Conservation (phyloP, 768 basidiomycete species). For the Agaricus subrufescens region DNA sequence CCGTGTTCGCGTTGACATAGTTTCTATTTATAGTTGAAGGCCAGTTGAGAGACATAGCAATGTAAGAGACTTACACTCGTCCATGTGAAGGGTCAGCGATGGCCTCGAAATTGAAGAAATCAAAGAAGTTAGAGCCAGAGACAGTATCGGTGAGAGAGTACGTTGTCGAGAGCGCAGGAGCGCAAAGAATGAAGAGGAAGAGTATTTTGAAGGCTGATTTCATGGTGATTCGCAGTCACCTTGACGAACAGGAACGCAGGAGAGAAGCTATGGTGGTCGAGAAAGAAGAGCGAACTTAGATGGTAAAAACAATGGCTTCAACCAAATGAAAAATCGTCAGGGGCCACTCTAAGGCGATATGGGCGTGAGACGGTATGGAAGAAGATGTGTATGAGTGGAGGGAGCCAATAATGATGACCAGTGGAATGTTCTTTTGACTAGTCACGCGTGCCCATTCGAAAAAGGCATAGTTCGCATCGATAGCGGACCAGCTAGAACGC, state of each 20-base stretch:
- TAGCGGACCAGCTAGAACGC: neutral
- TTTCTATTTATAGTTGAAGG: slow-evolving; percentile 21
- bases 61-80: slow-evolving; percentile 42
- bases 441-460: neutral
- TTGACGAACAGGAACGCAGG: neutral
- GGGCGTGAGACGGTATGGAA: neutral
- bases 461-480: neutral
- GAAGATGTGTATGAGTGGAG: neutral
- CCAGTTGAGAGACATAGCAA: no score
- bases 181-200: neutral
- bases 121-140: slow-evolving; percentile 40
- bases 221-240: neutral
- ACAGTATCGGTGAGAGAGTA: slow-evolving; percentile 40
- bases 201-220: neutral
- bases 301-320: neutral
- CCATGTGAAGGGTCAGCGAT: slow-evolving; percentile 59
- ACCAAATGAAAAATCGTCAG: neutral
- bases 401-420: no score
- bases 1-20: slow-evolving; percentile 34
- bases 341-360: neutral
- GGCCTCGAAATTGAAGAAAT: slow-evolving; percentile 42
- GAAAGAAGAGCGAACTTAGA: neutral
- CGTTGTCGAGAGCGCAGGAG: slow-evolving; percentile 3
- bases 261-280: no score
- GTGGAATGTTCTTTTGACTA: neutral